Conservation (phyloP, 2,329 filamentous ascomycete species). For the Penicillium rolfsii region DNA sequence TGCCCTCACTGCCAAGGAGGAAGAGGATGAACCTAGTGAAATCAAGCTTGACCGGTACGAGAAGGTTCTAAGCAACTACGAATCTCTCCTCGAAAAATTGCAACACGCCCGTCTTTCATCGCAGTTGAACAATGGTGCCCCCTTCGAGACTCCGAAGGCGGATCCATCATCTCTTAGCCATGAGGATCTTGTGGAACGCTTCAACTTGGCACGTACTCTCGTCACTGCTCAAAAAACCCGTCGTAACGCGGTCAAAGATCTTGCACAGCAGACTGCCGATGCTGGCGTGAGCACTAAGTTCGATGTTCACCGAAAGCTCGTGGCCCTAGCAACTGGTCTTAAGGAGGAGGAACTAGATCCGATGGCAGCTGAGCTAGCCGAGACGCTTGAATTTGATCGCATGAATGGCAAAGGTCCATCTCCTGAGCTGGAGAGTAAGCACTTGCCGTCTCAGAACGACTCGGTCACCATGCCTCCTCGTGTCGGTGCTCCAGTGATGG, state of each 20-base stretch:
- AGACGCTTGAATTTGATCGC: conserved; percentile 50
- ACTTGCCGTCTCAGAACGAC: conserved; percentile 28
- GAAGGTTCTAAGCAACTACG: conserved; percentile 39
- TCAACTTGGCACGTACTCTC: conserved; percentile 39
- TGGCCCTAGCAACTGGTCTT: conserved; percentile 51
- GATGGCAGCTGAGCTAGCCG: conserved; percentile 51
- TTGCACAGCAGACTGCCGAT: conserved; percentile 50
- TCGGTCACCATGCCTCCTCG: conserved; percentile 33
- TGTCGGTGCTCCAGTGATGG: conserved; percentile 39
- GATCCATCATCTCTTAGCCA: conserved; percentile 27
- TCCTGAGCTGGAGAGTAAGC: conserved; percentile 34
- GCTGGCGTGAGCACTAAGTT: conserved; percentile 52
- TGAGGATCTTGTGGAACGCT: conserved; percentile 38
- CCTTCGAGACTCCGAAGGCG: conserved; percentile 19
- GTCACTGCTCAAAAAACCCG: conserved; percentile 40
- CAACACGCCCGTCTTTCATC: conserved; percentile 45
- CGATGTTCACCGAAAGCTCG: conserved; percentile 52
- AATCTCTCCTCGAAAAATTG: conserved; percentile 50
- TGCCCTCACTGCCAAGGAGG: conserved; percentile 42
- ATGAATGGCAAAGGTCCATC: conserved; percentile 42
- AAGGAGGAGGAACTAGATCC: conserved; percentile 53
- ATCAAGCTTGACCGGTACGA: conserved; percentile 46
- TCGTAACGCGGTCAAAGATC: conserved; percentile 42
- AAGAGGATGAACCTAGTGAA: conserved; percentile 42
- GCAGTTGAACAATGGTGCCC: conserved; percentile 29